phyloP scores from a whole-genome alignment of 2,329 filamentous ascomycete species.

The Lachnellula subtilissima region DNA sequence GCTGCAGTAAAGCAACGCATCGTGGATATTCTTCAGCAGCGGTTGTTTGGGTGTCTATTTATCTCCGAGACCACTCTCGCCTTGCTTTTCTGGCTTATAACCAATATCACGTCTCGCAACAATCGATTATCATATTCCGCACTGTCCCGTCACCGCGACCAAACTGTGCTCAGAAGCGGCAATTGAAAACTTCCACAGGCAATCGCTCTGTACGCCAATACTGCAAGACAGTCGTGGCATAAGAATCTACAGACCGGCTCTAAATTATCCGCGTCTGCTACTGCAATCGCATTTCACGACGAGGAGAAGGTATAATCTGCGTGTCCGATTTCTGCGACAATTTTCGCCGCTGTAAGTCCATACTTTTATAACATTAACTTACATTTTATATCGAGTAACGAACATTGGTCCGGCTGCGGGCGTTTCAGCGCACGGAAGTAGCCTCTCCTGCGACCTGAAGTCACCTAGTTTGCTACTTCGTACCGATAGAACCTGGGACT shows the following conservation, averaged over 20 bases:
- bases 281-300: slow-evolving; percentile 2
- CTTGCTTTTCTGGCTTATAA: slow-evolving; percentile 13
- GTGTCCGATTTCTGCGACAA: slow-evolving; percentile 5
- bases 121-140: slow-evolving; percentile 11
- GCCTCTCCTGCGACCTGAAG: background rate
- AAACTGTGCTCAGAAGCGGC: slow-evolving; percentile 8
- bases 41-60: slow-evolving; percentile 11
- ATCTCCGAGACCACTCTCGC: slow-evolving; percentile 2
- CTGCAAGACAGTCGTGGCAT: slow-evolving; percentile 15
- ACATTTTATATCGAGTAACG: slow-evolving; percentile 7
- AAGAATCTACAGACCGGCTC: slow-evolving; percentile 4
- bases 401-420: background rate
- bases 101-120: slow-evolving; percentile 8
- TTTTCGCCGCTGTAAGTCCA: slow-evolving; percentile 19
- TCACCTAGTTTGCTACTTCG: background rate
- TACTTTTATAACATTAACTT: background rate
- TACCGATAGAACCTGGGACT: background rate
- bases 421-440: background rate
- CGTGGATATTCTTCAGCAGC: slow-evolving; percentile 17
- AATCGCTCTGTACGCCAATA: slow-evolving; percentile 15
- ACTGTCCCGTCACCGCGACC: slow-evolving; percentile 10
- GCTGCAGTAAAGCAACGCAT: slow-evolving; percentile 20
- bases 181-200: slow-evolving; percentile 17
- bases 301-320: slow-evolving; percentile 2
- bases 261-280: slow-evolving; percentile 2